Percentiles rank a stretch among this genome's conserved stretches.
These are phyloP conservation scores for Chlorella sorokiniana DNA, from an alignment of 139 green algal species.

Conservation along the genomic window DNA sequence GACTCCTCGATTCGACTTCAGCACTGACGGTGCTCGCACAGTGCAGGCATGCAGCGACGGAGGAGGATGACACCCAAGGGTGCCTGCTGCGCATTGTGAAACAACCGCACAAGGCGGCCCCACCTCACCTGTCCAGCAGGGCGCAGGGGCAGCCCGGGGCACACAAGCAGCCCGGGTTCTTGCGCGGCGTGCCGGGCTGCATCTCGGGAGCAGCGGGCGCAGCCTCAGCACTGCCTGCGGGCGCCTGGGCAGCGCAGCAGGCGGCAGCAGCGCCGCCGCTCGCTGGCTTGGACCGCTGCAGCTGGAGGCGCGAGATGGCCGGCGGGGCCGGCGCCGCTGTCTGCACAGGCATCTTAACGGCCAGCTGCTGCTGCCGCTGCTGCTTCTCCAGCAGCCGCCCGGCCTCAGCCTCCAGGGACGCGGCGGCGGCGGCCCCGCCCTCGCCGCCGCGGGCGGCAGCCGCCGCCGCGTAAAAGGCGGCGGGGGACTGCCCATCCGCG, in stretches of 20 bases:
- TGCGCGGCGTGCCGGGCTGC: constrained; percentile 13
- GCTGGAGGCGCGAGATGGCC: neutral
- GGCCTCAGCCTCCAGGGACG: neutral
- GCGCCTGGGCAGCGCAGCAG: neutral
- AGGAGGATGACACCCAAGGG: neutral
- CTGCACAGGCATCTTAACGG: neutral
- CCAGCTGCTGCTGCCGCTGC: neutral
- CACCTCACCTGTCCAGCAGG: constrained; percentile 8
- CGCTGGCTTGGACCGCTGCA: neutral
- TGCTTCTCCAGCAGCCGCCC: neutral
- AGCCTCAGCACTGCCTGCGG: neutral
- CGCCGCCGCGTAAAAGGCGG: neutral
- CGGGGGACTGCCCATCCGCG: constrained; percentile 10
- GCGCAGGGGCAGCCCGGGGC: constrained; percentile 28
- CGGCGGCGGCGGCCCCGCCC: neutral
- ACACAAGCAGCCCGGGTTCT: constrained; percentile 18
- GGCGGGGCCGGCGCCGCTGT: neutral
- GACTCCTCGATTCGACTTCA: no score
- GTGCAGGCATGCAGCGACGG: no score
- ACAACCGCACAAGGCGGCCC: neutral
- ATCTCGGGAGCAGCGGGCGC: neutral
- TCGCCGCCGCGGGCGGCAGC: neutral
- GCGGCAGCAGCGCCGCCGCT: neutral
- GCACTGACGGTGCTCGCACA: no score
- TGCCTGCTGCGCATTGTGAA: no score